These are phyloP conservation scores for Spergularia marina DNA, from an alignment of 148 eudicot species.

Conservation along the genomic window DNA sequence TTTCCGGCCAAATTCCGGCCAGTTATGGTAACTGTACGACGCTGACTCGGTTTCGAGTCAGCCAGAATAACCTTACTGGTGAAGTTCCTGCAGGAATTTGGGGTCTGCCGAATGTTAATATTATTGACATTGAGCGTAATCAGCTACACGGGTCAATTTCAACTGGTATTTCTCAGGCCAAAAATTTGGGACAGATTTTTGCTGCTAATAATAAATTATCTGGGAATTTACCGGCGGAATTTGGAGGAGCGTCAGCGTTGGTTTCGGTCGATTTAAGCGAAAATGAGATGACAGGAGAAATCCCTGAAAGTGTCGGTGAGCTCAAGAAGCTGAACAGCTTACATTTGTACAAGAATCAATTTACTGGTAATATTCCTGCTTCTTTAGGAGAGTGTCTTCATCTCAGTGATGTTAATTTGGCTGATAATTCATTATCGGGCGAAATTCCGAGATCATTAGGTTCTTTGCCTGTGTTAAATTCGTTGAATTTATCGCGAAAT, in stretches of 20 bases:
- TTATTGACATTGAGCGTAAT: slow-evolving; percentile 64
- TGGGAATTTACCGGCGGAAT: slow-evolving; percentile 56
- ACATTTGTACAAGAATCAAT: slow-evolving; percentile 49
- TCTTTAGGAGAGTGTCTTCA: slow-evolving; percentile 53
- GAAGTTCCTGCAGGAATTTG: slow-evolving; percentile 70
- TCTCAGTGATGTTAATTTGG: slow-evolving; percentile 61
- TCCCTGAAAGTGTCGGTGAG: slow-evolving; percentile 52
- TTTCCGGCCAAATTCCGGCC: slow-evolving; percentile 67
- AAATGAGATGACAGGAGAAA: slow-evolving; percentile 48
- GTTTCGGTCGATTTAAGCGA: slow-evolving; percentile 42
- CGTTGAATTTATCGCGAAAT: slow-evolving; percentile 67
- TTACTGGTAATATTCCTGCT: slow-evolving; percentile 63
- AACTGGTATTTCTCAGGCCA: slow-evolving; percentile 51
- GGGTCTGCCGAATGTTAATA: slow-evolving; percentile 60
- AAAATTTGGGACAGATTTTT: slow-evolving; percentile 36
- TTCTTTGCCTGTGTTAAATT: slow-evolving; percentile 53
- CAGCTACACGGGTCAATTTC: slow-evolving; percentile 55
- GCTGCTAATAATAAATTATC: slow-evolving; percentile 52
- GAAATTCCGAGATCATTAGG: slow-evolving; percentile 61
- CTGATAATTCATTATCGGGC: slow-evolving; percentile 57
- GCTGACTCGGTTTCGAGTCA: slow-evolving; percentile 74
- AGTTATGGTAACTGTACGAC: slow-evolving; percentile 58
- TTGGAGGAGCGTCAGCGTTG: slow-evolving; percentile 44
- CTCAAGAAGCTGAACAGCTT: slow-evolving; percentile 46
- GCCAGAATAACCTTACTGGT: slow-evolving; percentile 65